Base-by-base conservation (phyloP, 1,284 basidiomycete species). In the Cryptococcus wingfieldii region DNA sequence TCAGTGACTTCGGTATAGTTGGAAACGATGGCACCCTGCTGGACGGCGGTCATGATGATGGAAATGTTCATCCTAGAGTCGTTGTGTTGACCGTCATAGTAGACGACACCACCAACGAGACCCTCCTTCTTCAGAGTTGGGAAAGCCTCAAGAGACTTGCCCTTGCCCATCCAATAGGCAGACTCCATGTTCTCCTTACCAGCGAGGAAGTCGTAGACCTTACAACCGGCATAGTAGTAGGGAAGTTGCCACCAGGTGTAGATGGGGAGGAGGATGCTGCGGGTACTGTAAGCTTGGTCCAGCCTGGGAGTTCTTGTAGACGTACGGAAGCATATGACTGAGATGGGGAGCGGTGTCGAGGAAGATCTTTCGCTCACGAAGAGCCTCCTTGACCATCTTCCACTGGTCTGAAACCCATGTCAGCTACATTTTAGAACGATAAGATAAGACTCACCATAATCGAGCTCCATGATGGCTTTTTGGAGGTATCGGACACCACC, bases 31-130 rank as follows among this genome's bases (percentile, higher is more conserved):
- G 94, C 93, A 42, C 95, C 95, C 60, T 91, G 86, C 69, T 92
- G 90, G 44, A 97, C 90, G 8, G 95, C 95, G 5, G 89, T 97
- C 84, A 97, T 86, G 66, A 94, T 82, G 51, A 94, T 82, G 1
- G 94, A 91, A 53, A 97, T 85, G 78, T 98, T 98, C 95, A 98
- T 98, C 38, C 95, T 84, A 5, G 95, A 88, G 72, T 98, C 95
- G 69, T 97, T 98, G 79, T 98, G 95, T 80, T 97, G 95, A 51
- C 92, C 93, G 70, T 98, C 95, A 65, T 98, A 97, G 78, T 98
- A 98, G 48, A 98, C 94, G 59, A 98, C 83, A 23, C 92, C 92
- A 39, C 95, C 95, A 34, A 93, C 90, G 16, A 98, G 83, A 27
- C 91, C 92, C n/a, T 94, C 86, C 19, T 82, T 80, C 77, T 97